Evolutionary conservation across 2,329 filamentous ascomycete species (phyloP).

Genomic region (Stemphylium lycopersici): DNA sequence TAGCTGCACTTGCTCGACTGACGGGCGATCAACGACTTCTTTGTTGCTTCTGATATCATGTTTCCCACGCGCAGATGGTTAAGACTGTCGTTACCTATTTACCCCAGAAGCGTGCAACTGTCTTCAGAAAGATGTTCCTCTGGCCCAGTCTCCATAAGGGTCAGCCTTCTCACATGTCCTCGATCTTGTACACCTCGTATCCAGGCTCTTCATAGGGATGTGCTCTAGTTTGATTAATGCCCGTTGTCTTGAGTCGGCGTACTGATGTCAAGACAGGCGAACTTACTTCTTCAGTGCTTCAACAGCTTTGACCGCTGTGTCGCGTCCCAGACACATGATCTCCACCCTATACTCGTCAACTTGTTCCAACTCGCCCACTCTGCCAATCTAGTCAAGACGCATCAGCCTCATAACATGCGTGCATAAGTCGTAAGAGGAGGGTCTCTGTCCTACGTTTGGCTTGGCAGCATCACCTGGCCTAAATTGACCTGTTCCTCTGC

Average conservation of each 20-base stretch:
- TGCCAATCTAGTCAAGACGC: constrained; percentile 56
- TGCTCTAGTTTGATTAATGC: constrained; percentile 34
- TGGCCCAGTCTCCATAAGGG: too few relatives aligned
- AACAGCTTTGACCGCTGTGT: constrained; percentile 63
- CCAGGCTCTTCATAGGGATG: constrained; percentile 56
- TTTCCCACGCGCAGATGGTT: too few relatives aligned
- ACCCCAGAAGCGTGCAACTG: too few relatives aligned
- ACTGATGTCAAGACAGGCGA: constrained; percentile 36
- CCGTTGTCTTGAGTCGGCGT: constrained; percentile 17
- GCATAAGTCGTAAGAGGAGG: background rate
- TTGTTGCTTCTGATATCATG: too few relatives aligned
- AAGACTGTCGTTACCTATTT: too few relatives aligned
- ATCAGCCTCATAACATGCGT: background rate
- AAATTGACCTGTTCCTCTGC: constrained; percentile 68
- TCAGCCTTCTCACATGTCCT: constrained; percentile 46
- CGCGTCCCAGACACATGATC: constrained; percentile 65
- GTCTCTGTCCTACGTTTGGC: constrained; percentile 53
- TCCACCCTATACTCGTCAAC: constrained; percentile 68
- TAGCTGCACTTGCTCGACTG: too few relatives aligned
- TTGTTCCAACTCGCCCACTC: constrained; percentile 62
- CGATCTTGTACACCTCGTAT: constrained; percentile 56
- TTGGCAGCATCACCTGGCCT: constrained; percentile 66
- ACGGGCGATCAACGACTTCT: too few relatives aligned
- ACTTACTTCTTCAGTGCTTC: constrained; percentile 65
- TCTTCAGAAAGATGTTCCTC: too few relatives aligned